Percentiles rank a stretch among this genome's conserved stretches.
These are phyloP conservation scores for Pleurotus cornucopiae DNA, from an alignment of 768 basidiomycete genomes.

Conservation along the genomic window DNA sequence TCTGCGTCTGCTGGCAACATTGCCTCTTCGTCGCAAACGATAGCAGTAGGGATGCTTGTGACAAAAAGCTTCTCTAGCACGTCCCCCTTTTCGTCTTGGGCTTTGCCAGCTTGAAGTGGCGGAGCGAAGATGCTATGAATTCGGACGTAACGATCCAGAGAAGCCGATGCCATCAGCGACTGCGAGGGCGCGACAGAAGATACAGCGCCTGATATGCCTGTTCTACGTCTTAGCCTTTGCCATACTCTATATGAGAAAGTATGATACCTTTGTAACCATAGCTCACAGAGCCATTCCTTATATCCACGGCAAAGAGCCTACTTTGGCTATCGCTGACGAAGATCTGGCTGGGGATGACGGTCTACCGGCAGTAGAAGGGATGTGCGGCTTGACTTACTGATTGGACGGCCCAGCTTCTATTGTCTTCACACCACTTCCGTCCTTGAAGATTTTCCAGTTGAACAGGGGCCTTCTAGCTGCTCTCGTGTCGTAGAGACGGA, in stretches of 20 bases:
- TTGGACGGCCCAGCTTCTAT: slow-evolving; percentile 58
- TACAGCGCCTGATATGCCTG: slow-evolving; percentile 71
- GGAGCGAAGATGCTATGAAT: slow-evolving; percentile 61
- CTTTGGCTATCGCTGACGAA: slow-evolving; percentile 67
- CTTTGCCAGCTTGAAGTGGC: slow-evolving; percentile 40
- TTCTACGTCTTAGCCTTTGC: background rate
- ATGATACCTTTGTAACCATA: slow-evolving; percentile 64
- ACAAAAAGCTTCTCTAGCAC: slow-evolving; percentile 63
- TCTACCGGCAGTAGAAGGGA: no score
- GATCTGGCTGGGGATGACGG: slow-evolving; percentile 43
- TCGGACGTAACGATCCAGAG: slow-evolving; percentile 68
- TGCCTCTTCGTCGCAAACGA: slow-evolving; percentile 53
- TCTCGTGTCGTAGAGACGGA: slow-evolving; percentile 77
- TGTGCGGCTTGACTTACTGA: slow-evolving; percentile 42
- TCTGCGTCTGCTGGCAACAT: slow-evolving; percentile 9
- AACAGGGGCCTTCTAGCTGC: slow-evolving; percentile 63
- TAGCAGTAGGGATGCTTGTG: slow-evolving; percentile 56
- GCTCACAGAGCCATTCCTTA: slow-evolving; percentile 58
- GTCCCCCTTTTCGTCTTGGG: slow-evolving; percentile 53
- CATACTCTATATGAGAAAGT: no score
- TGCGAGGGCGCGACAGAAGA: slow-evolving; percentile 58
- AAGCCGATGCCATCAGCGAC: slow-evolving; percentile 50
- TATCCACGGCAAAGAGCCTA: slow-evolving; percentile 62
- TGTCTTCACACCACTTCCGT: slow-evolving; percentile 55
- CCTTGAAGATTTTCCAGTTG: slow-evolving; percentile 58